Percentiles rank a stretch among this genome's conserved stretches.
Conservation (phyloP, 345 rosid genomes). For the Viola odorata region DNA sequence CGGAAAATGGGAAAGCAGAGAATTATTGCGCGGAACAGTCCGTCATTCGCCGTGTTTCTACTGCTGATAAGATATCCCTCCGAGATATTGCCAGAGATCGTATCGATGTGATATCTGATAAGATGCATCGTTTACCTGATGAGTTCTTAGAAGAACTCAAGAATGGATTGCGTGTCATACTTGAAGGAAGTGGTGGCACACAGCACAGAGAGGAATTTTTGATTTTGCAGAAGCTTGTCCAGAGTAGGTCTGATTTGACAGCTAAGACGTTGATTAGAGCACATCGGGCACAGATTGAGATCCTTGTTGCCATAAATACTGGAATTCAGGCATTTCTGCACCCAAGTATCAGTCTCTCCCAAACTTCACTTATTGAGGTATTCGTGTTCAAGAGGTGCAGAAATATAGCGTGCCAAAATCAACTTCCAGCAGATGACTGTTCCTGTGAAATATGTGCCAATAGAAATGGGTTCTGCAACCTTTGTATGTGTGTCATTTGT, state of each 20-base stretch:
- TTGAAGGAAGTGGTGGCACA: slow-evolving; percentile 80
- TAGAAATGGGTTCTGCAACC: slow-evolving; percentile 92
- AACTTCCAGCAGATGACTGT: slow-evolving; percentile 90
- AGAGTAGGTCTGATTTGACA: slow-evolving; percentile 73
- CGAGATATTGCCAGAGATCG: slow-evolving; percentile 85
- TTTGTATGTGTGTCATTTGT: slow-evolving; percentile 96
- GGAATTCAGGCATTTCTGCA: slow-evolving; percentile 92
- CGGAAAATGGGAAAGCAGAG: slow-evolving; percentile 63
- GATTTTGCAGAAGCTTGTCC: slow-evolving; percentile 72
- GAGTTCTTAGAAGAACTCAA: slow-evolving; percentile 78
- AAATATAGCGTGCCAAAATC: slow-evolving; percentile 81
- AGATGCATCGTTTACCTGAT: slow-evolving; percentile 66
- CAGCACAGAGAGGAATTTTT: slow-evolving; percentile 76
- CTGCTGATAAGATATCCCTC: slow-evolving; percentile 68
- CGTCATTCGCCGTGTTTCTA: slow-evolving; percentile 54
- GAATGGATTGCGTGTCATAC: slow-evolving; percentile 61
- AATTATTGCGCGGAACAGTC: slow-evolving; percentile 63
- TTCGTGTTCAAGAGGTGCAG: slow-evolving; percentile 89
- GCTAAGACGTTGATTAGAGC: slow-evolving; percentile 76
- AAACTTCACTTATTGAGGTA: slow-evolving; percentile 74
- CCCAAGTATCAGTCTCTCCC: slow-evolving; percentile 80
- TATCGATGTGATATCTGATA: slow-evolving; percentile 69
- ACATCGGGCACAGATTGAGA: slow-evolving; percentile 75
- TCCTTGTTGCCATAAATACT: slow-evolving; percentile 82
- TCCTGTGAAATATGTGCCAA: slow-evolving; percentile 70